phyloP scores from a whole-genome alignment of 768 basidiomycete species.

The Scleroderma citrinum region DNA sequence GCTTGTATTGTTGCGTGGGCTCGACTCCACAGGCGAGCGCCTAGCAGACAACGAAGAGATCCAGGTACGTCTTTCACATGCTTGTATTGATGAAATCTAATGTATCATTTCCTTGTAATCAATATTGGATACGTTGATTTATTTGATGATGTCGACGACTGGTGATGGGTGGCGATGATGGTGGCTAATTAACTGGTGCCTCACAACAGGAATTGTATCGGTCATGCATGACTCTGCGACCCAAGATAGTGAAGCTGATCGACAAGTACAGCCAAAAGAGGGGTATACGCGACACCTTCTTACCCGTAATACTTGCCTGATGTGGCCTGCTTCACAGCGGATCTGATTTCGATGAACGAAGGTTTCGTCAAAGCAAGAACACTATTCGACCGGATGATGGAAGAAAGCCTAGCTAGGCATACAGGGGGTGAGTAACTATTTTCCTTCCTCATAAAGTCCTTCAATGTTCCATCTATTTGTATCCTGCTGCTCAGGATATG shows the following conservation, averaged over 20 bases:
- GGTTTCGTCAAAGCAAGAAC: conserved; percentile 83
- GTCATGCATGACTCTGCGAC: conserved; percentile 80
- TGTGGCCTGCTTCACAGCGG: conserved; percentile 46
- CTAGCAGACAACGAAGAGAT: conserved; percentile 91
- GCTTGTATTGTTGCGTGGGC: conserved; percentile 61
- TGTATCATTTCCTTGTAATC: not conserved
- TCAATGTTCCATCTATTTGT: conserved; percentile 44
- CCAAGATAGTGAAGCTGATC: conserved; percentile 94
- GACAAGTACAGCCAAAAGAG: conserved; percentile 97
- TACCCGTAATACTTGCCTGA: not conserved
- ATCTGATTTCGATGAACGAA: conserved; percentile 92
- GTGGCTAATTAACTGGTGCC: conserved; percentile 1
- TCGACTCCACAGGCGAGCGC: conserved; percentile 76
- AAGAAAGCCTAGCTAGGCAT: conserved; percentile 77
- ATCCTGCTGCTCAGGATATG: conserved; percentile 25
- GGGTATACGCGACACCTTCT: conserved; percentile 28
- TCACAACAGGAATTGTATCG: conserved; percentile 76
- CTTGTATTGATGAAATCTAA: not conserved
- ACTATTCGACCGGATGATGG: conserved; percentile 93
- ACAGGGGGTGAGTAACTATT: conserved; percentile 43
- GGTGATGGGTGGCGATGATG: not conserved
- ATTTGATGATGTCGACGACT: too few relatives aligned
- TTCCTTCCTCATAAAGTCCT: not conserved
- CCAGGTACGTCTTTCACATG: conserved; percentile 40
- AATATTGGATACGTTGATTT: too few relatives aligned